A percentile compares a stretch with the other conserved stretches of the same genome.
These are phyloP conservation scores for Aulographum hederae DNA, from an alignment of 2,329 filamentous ascomycete genomes.

Conservation along the genomic window DNA sequence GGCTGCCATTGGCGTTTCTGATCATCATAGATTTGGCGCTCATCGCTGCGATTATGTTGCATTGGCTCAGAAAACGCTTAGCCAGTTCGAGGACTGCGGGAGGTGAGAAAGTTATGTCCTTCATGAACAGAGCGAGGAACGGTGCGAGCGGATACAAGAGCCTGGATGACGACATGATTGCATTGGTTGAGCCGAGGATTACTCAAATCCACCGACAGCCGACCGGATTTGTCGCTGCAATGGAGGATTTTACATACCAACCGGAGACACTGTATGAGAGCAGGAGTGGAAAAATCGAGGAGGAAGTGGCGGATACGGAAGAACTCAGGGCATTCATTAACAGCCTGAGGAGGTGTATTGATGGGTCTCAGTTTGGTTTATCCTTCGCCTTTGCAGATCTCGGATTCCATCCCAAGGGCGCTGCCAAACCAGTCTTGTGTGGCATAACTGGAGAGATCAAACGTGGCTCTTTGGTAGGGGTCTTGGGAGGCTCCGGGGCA, in stretches of 20 bases:
- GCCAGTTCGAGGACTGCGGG: background rate
- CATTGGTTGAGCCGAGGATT: background rate
- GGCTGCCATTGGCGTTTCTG: background rate
- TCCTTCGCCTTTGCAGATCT: slow-evolving; percentile 1
- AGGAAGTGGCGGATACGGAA: background rate
- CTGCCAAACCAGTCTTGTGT: slow-evolving; percentile 25
- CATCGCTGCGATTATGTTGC: slow-evolving; percentile 1
- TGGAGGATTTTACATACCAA: background rate
- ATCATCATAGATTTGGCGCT: background rate
- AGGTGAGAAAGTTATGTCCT: background rate
- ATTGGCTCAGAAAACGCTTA: background rate
- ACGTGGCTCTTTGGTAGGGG: slow-evolving; percentile 34
- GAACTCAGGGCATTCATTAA: background rate
- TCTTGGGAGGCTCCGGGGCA: slow-evolving; percentile 43
- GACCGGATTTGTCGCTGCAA: background rate
- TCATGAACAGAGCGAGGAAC: background rate
- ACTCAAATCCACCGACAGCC: background rate
- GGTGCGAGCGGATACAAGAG: background rate
- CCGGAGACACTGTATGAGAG: background rate
- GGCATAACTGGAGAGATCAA: slow-evolving; percentile 37
- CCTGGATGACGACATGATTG: background rate
- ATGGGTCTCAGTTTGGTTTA: background rate
- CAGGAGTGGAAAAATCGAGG: background rate
- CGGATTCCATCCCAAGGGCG: slow-evolving; percentile 26
- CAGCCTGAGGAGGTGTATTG: background rate